Base-by-base conservation (phyloP, 495 filamentous ascomycete genomes). In the Penicillium taxi region DNA sequence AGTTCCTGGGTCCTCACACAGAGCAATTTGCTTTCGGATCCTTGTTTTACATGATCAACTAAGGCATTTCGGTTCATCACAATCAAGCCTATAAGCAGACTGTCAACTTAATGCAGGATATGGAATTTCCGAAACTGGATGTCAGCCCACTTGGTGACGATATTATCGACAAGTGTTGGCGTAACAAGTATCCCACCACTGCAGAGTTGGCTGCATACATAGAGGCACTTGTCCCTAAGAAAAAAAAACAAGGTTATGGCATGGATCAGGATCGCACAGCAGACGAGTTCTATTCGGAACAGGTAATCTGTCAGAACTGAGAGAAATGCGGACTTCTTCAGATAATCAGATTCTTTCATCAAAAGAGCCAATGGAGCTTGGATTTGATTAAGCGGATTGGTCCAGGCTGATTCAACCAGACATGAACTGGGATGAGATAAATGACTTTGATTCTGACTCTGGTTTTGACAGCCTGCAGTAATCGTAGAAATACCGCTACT, bases 1-100 rank as follows among this genome's bases (percentile, higher is more conserved):
- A 59, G 23, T 39, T 45, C 17, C 39, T 59, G 12, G 48, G 53
- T 28, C 38, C 61, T 42, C 51, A 54, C 15, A 63, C 54, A 22
- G 60, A 64, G 39, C 53, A 57, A 31, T 64, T 67, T 16, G 57
- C 57, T 9, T 47, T 64, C 23, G 59, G 61, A 26, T 63, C 55
- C n/a, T 31, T 64, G 11, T 65, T 40, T 42, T 65, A 65, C 39
- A 21, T 50, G 0, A 62, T 63, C 8, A 62, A 59, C 36, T 60
- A 67, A 25, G 59, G 59, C 9, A 55, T 56, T 52, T 53, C 61
- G 27, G 50, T 64, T 42, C 60, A 60, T 42, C 46, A 45, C 14
- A 50, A 64, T 49, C 48, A 27, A 44, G 48, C 45, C 20, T 32
- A 49, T 6, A 48, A 66, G 19, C 54, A 50, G 30, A 44, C 56